Percentiles rank a stretch among this genome's conserved stretches.
phyloP scores from a whole-genome alignment of 2,329 filamentous ascomycete species.

The Pseudomassariella vexata region DNA sequence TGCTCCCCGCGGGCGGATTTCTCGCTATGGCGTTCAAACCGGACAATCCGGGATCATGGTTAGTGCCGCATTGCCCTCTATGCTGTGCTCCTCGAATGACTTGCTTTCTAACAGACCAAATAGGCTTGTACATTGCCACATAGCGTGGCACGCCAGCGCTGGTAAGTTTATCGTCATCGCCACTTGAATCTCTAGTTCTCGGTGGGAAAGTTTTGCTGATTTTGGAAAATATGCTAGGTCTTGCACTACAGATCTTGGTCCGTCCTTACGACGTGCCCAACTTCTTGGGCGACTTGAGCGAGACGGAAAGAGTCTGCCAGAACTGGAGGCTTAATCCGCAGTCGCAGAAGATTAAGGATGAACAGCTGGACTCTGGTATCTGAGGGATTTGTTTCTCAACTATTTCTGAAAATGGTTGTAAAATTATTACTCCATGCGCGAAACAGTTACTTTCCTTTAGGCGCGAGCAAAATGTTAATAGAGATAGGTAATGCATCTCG shows the following conservation, averaged over 20 bases:
- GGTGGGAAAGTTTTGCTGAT: no score
- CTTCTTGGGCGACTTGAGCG: constrained; percentile 1
- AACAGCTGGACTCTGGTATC: constrained; percentile 3
- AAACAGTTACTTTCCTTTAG: no score
- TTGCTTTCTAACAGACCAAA: no score
- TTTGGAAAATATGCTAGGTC: no score
- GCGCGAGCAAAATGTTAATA: no score
- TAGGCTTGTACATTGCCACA: constrained; percentile 4
- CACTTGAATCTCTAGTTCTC: no score
- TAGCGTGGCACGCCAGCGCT: constrained; percentile 3
- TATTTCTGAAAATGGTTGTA: no score
- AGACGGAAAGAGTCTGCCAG: constrained; percentile 1
- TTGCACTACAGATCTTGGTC: not conserved
- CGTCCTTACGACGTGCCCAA: not conserved
- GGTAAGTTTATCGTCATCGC: constrained; percentile 1
- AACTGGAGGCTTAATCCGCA: not conserved
- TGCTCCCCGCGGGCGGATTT: not conserved
- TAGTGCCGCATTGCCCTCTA: no score
- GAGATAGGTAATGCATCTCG: no score
- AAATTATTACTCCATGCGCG: no score
- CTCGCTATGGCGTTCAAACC: constrained; percentile 2
- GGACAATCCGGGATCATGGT: constrained; percentile 4
- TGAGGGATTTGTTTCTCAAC: no score
- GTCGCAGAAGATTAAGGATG: not conserved
- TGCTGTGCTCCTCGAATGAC: no score